These are phyloP conservation scores for Chrysanthemum makinoi DNA, from an alignment of 129 eudicot species.

Conservation along the genomic window DNA sequence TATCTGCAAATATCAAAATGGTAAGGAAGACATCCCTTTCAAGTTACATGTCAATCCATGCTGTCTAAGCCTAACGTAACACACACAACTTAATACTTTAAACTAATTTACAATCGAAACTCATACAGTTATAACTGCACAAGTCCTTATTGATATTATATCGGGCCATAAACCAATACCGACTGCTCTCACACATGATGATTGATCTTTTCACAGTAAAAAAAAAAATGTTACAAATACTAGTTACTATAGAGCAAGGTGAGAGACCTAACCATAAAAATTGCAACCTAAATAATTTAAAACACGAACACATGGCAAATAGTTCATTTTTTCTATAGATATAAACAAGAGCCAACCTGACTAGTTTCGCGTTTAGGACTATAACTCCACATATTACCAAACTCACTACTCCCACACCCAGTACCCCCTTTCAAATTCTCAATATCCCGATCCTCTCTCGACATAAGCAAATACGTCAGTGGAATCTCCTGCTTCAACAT, in stretches of 20 bases:
- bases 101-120: neutral
- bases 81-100: conserved; percentile 11
- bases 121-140: neutral
- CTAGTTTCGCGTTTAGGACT: conserved; percentile 32
- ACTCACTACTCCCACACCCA: conserved; percentile 12
- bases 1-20: conserved; percentile 52
- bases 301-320: neutral
- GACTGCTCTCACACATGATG: neutral
- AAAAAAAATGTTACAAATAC: neutral
- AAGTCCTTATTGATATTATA: conserved; percentile 12
- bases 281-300: no score
- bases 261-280: neutral
- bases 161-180: neutral
- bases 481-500: conserved; percentile 33
- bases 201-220: conserved; percentile 10
- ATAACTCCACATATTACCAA: conserved; percentile 31
- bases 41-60: conserved; percentile 8
- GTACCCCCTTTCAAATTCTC: conserved; percentile 13
- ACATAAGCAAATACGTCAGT: conserved; percentile 53
- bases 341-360: conserved; percentile 29
- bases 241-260: conserved; percentile 1
- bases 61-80: conserved; percentile 12
- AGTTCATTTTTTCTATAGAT: neutral
- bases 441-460: conserved; percentile 7
- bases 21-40: neutral